These are phyloP conservation scores for Eutrema heterophyllum DNA, from an alignment of 345 rosid species.

Conservation along the genomic window DNA sequence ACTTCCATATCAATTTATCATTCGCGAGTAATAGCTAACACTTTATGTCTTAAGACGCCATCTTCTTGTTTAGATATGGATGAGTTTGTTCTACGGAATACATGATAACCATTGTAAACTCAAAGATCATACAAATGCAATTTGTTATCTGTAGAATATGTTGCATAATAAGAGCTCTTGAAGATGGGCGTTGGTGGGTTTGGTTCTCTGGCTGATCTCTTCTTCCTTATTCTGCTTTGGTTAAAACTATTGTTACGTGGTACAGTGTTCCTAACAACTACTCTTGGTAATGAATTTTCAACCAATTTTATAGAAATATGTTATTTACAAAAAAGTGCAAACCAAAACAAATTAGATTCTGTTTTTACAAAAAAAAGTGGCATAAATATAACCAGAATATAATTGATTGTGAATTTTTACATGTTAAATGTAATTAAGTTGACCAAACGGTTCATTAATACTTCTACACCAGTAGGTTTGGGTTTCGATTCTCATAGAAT, in stretches of 20 bases:
- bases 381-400: not conserved
- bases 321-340: too few species aligned
- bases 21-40: not conserved
- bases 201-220: slow-evolving; percentile 71
- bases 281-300: too few species aligned
- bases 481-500: too few species aligned
- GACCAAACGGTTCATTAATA: too few species aligned
- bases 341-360: too few species aligned
- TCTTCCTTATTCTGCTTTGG: slow-evolving; percentile 68
- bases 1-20: not conserved
- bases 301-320: too few species aligned
- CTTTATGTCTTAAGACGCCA: not conserved
- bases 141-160: not conserved
- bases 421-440: not conserved
- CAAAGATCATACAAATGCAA: not conserved
- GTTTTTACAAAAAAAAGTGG: not conserved
- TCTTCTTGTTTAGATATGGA: not conserved
- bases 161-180: slow-evolving; percentile 46
- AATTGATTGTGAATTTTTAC: not conserved
- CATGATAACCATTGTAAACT: not conserved
- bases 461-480: too few species aligned
- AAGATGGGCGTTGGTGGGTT: slow-evolving; percentile 74
- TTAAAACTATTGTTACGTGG: not conserved
- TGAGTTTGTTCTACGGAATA: not conserved
- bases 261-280: too few species aligned